Conservation (phyloP, 495 filamentous ascomycete species). For the Hyaloscypha hepaticicola region DNA sequence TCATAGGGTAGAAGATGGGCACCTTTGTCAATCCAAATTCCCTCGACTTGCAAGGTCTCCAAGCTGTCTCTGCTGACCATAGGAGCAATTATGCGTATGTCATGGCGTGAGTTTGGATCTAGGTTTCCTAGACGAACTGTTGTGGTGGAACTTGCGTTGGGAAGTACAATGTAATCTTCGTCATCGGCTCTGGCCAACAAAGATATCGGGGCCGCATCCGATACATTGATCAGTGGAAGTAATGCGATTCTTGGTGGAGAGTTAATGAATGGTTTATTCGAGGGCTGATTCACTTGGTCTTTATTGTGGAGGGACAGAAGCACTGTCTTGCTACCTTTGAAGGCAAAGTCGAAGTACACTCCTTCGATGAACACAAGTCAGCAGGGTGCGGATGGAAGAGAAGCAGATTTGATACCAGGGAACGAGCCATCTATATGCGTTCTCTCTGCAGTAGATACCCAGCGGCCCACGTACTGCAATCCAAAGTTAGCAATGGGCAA, state of each 20-base stretch:
- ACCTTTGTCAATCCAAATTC: conserved; percentile 39
- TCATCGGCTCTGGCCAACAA: conserved; percentile 38
- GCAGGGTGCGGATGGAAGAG: background rate
- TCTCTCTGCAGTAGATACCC: conserved; percentile 10
- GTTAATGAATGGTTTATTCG: background rate
- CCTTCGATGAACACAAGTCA: conserved; percentile 22
- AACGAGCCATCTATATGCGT: conserved; percentile 15
- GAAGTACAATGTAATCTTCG: conserved; percentile 38
- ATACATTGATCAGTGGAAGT: conserved; percentile 30
- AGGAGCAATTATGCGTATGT: conserved; percentile 38
- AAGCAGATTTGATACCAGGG: background rate
- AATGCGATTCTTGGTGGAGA: conserved; percentile 16
- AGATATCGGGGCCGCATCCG: conserved; percentile 36
- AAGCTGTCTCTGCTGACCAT: conserved; percentile 33
- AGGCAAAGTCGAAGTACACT: conserved; percentile 39
- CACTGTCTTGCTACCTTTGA: conserved; percentile 35
- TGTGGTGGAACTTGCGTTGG: conserved; percentile 34
- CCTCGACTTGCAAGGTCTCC: conserved; percentile 39
- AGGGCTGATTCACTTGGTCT: conserved; percentile 2
- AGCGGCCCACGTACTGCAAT: conserved; percentile 15
- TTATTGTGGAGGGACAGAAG: conserved; percentile 39
- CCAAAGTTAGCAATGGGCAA: background rate
- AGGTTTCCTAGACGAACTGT: conserved; percentile 33
- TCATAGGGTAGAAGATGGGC: conserved; percentile 32
- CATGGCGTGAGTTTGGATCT: conserved; percentile 29